Evolutionary conservation across 163 green algal species (phyloP).

Genomic region (Chlorella variabilis): DNA sequence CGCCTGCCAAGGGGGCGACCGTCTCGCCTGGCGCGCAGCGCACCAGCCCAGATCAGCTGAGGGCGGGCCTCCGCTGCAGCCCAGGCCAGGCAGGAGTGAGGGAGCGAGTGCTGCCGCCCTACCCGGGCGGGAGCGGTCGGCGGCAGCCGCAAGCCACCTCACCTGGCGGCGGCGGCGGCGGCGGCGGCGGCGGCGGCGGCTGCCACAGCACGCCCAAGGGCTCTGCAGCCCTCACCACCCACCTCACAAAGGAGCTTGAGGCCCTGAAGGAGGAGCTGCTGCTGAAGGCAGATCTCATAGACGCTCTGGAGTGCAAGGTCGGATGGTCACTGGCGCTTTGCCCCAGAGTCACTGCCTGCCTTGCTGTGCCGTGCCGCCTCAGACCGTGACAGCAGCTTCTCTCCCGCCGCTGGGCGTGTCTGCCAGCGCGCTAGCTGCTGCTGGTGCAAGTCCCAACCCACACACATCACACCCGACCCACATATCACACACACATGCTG

Average conservation of each 20-base stretch:
- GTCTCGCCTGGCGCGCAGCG: background rate
- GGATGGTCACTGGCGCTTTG: too few species aligned
- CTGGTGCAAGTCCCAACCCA: too few species aligned
- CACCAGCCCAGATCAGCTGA: background rate
- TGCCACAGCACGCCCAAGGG: background rate
- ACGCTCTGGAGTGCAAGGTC: constrained; percentile 56
- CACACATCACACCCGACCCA: too few species aligned
- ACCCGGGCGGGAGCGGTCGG: background rate
- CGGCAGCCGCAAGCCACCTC: background rate
- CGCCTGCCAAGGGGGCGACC: background rate
- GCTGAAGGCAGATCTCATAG: constrained; percentile 54
- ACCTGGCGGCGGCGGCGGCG: too few species aligned
- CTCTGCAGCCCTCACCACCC: constrained; percentile 1
- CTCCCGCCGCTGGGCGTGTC: too few species aligned
- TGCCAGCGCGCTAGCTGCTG: too few species aligned
- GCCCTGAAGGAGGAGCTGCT: constrained; percentile 51
- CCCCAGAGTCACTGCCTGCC: too few species aligned
- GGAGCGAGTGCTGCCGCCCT: background rate
- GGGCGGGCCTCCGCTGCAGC: background rate
- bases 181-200: background rate
- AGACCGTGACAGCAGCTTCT: too few species aligned
- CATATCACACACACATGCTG: too few species aligned
- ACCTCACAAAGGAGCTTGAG: constrained; percentile 53
- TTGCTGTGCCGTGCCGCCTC: too few species aligned
- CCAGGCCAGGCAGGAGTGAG: background rate